phyloP scores from a whole-genome alignment of 164 flowering plant genomes.

The Euptelea pleiosperma region DNA sequence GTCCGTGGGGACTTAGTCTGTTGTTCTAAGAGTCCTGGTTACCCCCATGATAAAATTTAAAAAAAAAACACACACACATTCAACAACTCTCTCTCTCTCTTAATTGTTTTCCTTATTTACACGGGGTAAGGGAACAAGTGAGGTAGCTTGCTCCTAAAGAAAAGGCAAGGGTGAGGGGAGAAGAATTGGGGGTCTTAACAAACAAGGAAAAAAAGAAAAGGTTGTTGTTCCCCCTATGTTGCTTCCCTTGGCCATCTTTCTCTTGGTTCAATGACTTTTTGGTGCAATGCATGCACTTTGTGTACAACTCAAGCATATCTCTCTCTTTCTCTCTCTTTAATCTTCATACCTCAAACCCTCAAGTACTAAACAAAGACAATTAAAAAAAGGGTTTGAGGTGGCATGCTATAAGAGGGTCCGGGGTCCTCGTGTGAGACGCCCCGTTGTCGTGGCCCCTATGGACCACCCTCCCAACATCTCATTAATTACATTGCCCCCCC shows the following conservation, averaged over 20 bases:
- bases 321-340: neutral
- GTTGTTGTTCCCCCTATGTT: conserved; percentile 29
- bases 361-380: conserved; percentile 7
- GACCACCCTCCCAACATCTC: conserved; percentile 27
- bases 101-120: too few species aligned
- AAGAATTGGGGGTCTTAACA: conserved; percentile 6
- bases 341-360: conserved; percentile 9
- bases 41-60: too few species aligned
- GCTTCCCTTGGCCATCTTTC: conserved; percentile 32
- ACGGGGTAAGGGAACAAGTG: conserved; percentile 6
- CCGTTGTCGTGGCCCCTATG: conserved; percentile 7
- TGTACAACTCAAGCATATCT: conserved; percentile 24
- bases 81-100: conserved; percentile 7
- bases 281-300: conserved; percentile 32
- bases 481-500: conserved; percentile 29
- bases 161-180: conserved; percentile 15
- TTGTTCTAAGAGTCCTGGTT: too few species aligned
- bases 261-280: conserved; percentile 26
- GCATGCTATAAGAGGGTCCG: neutral
- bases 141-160: conserved; percentile 20
- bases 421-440: conserved; percentile 18
- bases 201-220: conserved; percentile 4
- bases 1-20: too few species aligned
- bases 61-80: too few species aligned
- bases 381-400: too few species aligned